These are phyloP conservation scores for Zoysia japonica DNA, from an alignment of 176 grass and related monocot species.

Conservation along the genomic window DNA sequence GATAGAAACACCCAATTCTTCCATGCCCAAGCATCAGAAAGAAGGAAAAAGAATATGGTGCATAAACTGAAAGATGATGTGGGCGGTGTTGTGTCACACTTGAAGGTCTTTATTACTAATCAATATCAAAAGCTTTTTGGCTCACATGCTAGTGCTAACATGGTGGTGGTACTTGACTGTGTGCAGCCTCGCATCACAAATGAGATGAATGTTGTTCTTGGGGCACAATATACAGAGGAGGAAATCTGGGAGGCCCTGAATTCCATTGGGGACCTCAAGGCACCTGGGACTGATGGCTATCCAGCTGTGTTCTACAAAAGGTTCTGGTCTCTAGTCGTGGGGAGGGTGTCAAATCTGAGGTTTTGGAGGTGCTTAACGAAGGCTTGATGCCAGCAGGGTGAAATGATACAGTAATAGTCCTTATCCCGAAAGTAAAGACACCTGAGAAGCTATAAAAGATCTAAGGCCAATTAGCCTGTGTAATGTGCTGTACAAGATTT, in stretches of 20 bases:
- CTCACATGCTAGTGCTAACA: not conserved
- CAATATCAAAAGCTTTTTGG: not conserved
- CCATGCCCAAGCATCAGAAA: not conserved
- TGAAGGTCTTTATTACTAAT: not conserved
- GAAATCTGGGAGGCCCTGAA: not conserved
- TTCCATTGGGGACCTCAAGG: not conserved
- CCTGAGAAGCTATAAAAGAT: too few relatives aligned
- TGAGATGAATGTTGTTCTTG: not conserved
- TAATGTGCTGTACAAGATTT: too few relatives aligned
- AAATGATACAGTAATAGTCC: too few relatives aligned
- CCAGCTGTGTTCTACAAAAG: not conserved
- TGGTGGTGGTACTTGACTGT: not conserved
- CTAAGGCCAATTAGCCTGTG: too few relatives aligned
- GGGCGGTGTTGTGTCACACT: not conserved
- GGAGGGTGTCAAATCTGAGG: too few relatives aligned
- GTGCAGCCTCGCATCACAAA: not conserved
- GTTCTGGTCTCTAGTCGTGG: not conserved
- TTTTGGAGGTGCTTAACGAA: too few relatives aligned
- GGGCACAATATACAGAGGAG: not conserved
- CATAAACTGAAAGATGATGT: not conserved
- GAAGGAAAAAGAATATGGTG: not conserved
- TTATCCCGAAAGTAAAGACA: too few relatives aligned
- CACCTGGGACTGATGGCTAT: not conserved
- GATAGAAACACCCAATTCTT: not conserved
- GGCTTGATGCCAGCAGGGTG: too few relatives aligned